phyloP scores from a whole-genome alignment of 1,139 yeast genomes.

The Candida sp. region DNA sequence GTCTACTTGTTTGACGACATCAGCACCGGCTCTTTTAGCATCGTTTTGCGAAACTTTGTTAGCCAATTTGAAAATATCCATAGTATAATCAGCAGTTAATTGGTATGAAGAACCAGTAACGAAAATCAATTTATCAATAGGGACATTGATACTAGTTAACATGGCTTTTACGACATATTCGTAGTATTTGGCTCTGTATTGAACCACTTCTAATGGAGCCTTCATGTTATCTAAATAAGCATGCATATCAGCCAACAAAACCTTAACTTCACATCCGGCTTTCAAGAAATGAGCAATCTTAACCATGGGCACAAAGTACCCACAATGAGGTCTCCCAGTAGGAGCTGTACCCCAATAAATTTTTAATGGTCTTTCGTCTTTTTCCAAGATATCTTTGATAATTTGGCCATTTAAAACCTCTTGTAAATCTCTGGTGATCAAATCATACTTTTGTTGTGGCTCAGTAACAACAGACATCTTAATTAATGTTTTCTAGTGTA shows the following conservation, averaged over 20 bases:
- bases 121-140: conserved; percentile 83
- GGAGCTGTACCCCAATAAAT: conserved; percentile 87
- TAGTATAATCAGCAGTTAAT: conserved; percentile 67
- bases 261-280: conserved; percentile 95
- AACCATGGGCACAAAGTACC: conserved; percentile 97
- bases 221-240: conserved; percentile 98
- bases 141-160: conserved; percentile 81
- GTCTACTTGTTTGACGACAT: conserved; percentile 96
- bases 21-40: conserved; percentile 99
- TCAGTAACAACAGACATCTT: conserved; percentile 21
- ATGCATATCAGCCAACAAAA: conserved; percentile 93
- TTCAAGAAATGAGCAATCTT: conserved; percentile 91
- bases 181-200: conserved; percentile 86
- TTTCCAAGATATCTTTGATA: conserved; percentile 79
- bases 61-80: conserved; percentile 85
- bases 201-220: conserved; percentile 92
- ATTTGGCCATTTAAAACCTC: conserved; percentile 89
- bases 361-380: conserved; percentile 75
- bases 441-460: conserved; percentile 67
- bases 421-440: conserved; percentile 84
- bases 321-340: conserved; percentile 98
- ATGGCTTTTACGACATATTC: conserved; percentile 81
- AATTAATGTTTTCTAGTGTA: neutral
- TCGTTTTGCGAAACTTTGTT: conserved; percentile 89
- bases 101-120: conserved; percentile 90